Conservation (phyloP, 2,329 filamentous ascomycete species). For the Fusarium denticulatum region DNA sequence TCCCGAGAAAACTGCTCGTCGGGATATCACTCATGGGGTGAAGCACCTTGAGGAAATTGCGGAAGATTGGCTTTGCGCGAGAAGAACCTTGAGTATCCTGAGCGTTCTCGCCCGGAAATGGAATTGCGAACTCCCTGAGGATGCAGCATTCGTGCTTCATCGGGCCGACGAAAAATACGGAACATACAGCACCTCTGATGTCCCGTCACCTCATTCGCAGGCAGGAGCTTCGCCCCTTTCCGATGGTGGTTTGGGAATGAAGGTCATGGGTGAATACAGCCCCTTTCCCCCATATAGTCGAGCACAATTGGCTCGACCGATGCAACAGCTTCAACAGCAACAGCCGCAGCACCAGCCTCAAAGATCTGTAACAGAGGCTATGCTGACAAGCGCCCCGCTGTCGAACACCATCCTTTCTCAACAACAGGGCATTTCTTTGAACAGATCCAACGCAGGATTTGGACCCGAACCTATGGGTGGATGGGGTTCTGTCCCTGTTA, state of each 20-base stretch:
- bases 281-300: conserved; percentile 49
- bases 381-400: conserved; percentile 25
- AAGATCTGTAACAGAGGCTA: conserved; percentile 18
- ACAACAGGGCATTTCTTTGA: conserved; percentile 35
- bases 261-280: conserved; percentile 46
- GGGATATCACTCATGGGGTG: conserved; percentile 90
- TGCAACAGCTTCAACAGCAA: conserved; percentile 25
- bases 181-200: conserved; percentile 70
- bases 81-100: conserved; percentile 85
- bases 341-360: conserved; percentile 22
- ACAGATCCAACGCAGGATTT: conserved; percentile 35
- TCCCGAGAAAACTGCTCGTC: conserved; percentile 87
- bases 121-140: conserved; percentile 86
- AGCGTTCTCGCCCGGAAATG: conserved; percentile 88
- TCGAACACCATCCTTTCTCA: conserved; percentile 18
- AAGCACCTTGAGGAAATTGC: conserved; percentile 95
- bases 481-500: conserved; percentile 39
- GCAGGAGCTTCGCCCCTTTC: conserved; percentile 45
- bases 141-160: conserved; percentile 79
- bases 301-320: conserved; percentile 36
- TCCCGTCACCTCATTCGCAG: conserved; percentile 62
- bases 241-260: conserved; percentile 40
- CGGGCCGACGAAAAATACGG: conserved; percentile 85
- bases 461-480: conserved; percentile 38
- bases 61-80: conserved; percentile 91